Conservation (phyloP, 805 yeast genomes). For the Ogataea methanolica region DNA sequence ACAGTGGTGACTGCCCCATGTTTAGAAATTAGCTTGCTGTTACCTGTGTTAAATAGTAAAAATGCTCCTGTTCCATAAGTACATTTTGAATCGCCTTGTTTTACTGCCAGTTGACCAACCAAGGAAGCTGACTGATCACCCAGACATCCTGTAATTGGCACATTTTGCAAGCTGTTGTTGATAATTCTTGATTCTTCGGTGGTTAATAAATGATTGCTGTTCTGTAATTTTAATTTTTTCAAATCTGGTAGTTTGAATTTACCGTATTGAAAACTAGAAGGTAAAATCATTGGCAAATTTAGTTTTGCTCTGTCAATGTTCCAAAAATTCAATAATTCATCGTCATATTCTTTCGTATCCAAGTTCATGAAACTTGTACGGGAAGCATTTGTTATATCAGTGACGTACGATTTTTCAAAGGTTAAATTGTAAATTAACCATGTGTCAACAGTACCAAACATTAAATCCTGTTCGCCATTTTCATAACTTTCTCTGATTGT, state of each 20-base stretch:
- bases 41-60: constrained; percentile 82
- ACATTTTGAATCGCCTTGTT: constrained; percentile 84
- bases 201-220: background rate
- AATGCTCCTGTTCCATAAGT: constrained; percentile 97
- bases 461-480: constrained; percentile 61
- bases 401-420: constrained; percentile 59
- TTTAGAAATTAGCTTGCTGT: constrained; percentile 58
- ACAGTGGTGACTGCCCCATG: constrained; percentile 87
- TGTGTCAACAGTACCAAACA: constrained; percentile 92
- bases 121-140: constrained; percentile 95
- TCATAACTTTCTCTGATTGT: constrained; percentile 64
- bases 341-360: constrained; percentile 70
- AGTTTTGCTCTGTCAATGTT: constrained; percentile 66
- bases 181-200: background rate
- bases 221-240: constrained; percentile 6
- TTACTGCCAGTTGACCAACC: constrained; percentile 86
- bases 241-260: constrained; percentile 59
- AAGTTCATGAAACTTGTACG: constrained; percentile 88
- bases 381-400: constrained; percentile 90
- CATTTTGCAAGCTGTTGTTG: constrained; percentile 41
- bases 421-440: constrained; percentile 90
- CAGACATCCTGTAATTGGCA: constrained; percentile 83
- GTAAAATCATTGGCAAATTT: constrained; percentile 68
- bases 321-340: constrained; percentile 71
- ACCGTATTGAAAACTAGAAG: constrained; percentile 78